Evolutionary conservation across 2,329 filamentous ascomycete species (phyloP), one percentile per base, ranked within the genome.

Genomic region (Alternaria metachromatica): DNA sequence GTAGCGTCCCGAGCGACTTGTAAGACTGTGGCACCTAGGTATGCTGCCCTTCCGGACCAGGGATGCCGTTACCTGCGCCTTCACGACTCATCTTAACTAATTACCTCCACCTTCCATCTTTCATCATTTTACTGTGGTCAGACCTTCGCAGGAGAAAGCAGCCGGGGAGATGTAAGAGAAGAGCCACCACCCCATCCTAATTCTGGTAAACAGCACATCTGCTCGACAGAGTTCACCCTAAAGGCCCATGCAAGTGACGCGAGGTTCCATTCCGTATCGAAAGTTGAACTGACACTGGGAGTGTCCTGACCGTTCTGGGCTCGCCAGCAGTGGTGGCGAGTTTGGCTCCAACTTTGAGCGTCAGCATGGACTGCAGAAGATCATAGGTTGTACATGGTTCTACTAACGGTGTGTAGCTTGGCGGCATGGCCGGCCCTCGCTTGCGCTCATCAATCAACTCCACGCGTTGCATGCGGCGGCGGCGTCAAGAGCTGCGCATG

Each of bases 401-500:
- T 50, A 11, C 45, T 45, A 44, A 60, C 25, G 50, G 46, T 49
- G 53, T 53, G 60, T 33, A 50, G 33, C 54, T 61, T 21, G 55
- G 49, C 54, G 57, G 37, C 43, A 64, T 58, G 37, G 44, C 28
- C 45, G 20, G 37, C 11, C 41, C 60, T 56, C 48, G 58, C 64
- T 60, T 60, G 50, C 50, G 55, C 51, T 21, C 55, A 60, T 61
- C 63, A 60, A 59, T 51, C 46, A 49, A 20, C 33, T 37, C 60
- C 59, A 63, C 57, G 57, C 54, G 61, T 55, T 66, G 58, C 55
- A 61, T 46, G 54, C 45, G 46, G 51, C 46, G 58, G 48, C 55
- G 33, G 45, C 45, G 45, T 58, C 46, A 53, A 53, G n/a, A 37
- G 26, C 67, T 72, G 72, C 71, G 65, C 23, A 37, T 65, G 65